A percentile compares a stretch with the other conserved stretches of the same genome.
Evolutionary conservation across 495 filamentous ascomycete species (phyloP).

Genomic region (Tuber microsphaerosporum): DNA sequence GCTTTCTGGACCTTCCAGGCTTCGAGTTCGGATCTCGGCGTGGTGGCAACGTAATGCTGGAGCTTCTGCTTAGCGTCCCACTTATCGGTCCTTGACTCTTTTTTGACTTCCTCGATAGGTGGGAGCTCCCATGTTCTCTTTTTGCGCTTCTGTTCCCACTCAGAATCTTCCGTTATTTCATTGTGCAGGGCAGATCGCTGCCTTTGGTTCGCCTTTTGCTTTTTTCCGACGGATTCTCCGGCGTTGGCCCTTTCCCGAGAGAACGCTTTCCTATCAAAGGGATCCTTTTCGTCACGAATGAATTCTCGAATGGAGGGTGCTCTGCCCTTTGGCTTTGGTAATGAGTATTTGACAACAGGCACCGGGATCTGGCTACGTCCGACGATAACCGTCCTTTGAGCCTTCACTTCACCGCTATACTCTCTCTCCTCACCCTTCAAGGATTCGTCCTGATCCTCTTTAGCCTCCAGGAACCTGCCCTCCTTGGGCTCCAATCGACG

Average conservation of each 20-base stretch:
- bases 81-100: not conserved
- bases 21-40: constrained; percentile 41
- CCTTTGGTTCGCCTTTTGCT: not conserved
- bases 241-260: not conserved
- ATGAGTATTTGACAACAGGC: not conserved
- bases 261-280: not conserved
- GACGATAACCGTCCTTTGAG: not conserved
- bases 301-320: not conserved
- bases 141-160: not conserved
- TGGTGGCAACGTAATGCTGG: constrained; percentile 16
- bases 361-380: not conserved
- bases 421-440: not conserved
- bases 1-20: constrained; percentile 66
- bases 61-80: constrained; percentile 7
- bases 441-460: not conserved
- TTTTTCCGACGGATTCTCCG: not conserved
- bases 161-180: not conserved
- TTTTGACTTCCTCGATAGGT: not conserved
- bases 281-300: not conserved
- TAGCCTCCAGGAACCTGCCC: not conserved
- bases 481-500: not conserved
- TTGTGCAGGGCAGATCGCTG: not conserved
- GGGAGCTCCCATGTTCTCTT: constrained; percentile 20
- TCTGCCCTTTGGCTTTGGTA: not conserved
- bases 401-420: not conserved